These are phyloP conservation scores for Psilocybe cyanescens DNA, from an alignment of 768 basidiomycete species.

Conservation along the genomic window DNA sequence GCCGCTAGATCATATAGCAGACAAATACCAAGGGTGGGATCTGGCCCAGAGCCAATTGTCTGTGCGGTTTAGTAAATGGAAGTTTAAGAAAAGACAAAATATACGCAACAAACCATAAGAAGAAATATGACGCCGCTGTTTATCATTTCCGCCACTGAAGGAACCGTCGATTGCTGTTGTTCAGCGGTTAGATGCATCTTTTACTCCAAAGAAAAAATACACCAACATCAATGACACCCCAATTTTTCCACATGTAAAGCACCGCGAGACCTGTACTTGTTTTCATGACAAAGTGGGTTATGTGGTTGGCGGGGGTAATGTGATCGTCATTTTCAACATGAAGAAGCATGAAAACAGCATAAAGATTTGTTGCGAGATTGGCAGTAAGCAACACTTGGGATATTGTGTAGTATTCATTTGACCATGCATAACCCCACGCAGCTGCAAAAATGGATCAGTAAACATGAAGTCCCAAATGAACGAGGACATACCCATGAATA, in stretches of 20 bases:
- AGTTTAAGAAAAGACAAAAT: background rate
- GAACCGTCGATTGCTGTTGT: constrained; percentile 23
- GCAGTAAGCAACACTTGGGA: constrained; percentile 26
- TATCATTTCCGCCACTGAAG: constrained; percentile 26
- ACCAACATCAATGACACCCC: constrained; percentile 32
- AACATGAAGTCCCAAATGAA: background rate
- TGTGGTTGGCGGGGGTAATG: constrained; percentile 28
- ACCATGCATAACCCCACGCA: constrained; percentile 23
- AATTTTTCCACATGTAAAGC: constrained; percentile 34
- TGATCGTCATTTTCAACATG: constrained; percentile 22
- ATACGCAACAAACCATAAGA: constrained; percentile 30
- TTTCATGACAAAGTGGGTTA: constrained; percentile 47
- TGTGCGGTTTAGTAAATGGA: constrained; percentile 12
- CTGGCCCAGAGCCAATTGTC: constrained; percentile 40
- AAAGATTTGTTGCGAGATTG: constrained; percentile 39
- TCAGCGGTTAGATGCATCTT: background rate
- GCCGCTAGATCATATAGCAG: constrained; percentile 34
- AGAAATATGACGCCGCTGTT: constrained; percentile 30
- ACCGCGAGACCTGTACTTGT: constrained; percentile 42
- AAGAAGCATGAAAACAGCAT: constrained; percentile 35
- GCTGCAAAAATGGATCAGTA: constrained; percentile 27
- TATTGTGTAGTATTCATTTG: constrained; percentile 17
- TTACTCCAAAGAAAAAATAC: background rate
- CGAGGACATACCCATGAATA: constrained; percentile 22
- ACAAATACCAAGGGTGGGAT: constrained; percentile 37